Evolutionary conservation across 2,329 filamentous ascomycete species (phyloP).

Genomic region (Pezicula rhizophila): DNA sequence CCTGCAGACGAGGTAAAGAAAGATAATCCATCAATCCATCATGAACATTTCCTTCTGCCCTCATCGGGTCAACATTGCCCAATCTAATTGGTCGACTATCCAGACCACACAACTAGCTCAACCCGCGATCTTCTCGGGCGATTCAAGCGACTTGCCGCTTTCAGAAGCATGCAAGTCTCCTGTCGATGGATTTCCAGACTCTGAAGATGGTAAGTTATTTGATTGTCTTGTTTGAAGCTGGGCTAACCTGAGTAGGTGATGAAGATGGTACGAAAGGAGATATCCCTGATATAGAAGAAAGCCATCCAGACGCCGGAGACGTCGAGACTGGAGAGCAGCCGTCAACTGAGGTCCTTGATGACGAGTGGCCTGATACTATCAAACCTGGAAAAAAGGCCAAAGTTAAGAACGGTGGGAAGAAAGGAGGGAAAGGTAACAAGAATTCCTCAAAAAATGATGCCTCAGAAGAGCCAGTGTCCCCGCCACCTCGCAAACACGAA

Average conservation of each 20-base stretch:
- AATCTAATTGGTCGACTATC: conserved; percentile 18
- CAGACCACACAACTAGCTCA: conserved; percentile 15
- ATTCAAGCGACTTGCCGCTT: conserved; percentile 12
- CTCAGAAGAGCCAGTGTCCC: not conserved
- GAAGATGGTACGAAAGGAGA: not conserved
- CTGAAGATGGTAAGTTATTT: not conserved
- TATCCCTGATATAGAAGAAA: not conserved
- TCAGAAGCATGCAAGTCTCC: conserved; percentile 14
- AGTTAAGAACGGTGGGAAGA: not conserved
- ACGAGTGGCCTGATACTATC: not conserved
- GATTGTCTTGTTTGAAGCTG: not conserved
- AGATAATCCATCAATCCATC: conserved; percentile 24
- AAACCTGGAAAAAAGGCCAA: not conserved
- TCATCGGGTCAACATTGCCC: conserved; percentile 18
- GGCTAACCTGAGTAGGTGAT: not conserved
- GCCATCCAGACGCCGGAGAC: too few relatives aligned
- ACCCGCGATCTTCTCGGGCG: conserved; percentile 18
- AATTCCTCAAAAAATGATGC: not conserved
- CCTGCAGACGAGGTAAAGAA: conserved; percentile 14
- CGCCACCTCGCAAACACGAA: not conserved
- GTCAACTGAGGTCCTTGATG: not conserved
- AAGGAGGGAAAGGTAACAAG: not conserved
- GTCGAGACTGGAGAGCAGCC: not conserved
- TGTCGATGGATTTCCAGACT: not conserved
- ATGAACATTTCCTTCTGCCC: conserved; percentile 26